Base-by-base conservation (phyloP, 1,284 basidiomycete genomes). In the Heliocybe sulcata region DNA sequence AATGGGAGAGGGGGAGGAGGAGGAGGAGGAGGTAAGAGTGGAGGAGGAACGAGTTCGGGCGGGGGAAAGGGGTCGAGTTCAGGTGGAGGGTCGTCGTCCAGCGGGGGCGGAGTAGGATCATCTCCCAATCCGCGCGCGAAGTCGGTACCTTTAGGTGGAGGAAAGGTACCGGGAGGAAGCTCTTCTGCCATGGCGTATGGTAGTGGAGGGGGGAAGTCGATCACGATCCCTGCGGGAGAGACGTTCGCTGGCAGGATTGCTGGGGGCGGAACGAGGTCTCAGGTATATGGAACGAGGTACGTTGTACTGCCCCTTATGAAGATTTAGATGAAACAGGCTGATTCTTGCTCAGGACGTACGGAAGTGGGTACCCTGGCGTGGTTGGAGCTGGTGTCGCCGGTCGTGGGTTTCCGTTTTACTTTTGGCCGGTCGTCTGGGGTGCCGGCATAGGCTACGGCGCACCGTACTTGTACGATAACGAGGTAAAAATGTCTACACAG, bases 361-460 rank as follows among this genome's bases (percentile, higher is more conserved):
- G 72, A 14, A 74, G 71, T 53, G 72, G 73, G 19, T 75, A 73
- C 35, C 71, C 72, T 26, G 71, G 67, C 6, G 45, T 65, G 0
- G 2, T 51, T 1, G 58, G 60, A 19, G 61, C 59, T 8, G 67
- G 69, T 35, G 70, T 74, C 22, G 1, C 35, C 0, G 67, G 66
- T 1, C 62, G 60, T 0, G 69, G 69, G 0, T 69, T 73, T 55
- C 72, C 72, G 12, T 75, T 73, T 57, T 69, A 67, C 55, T 84
- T 81, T 64, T 84, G 81, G 80, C 82, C 82, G 2, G 57, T 85
- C 10, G 72, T 75, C 2, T 84, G 77, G 72, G 77, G 78, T 22
- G 67, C 67, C 19, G 66, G 64, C 1, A 59, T 63, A 35, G 71
- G 69, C 2, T 64, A 65, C 45, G 70, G 69, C 4, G 63, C 67